Conservation (phyloP, 352 stramenopile genomes). For the Phytopythium boreale region DNA sequence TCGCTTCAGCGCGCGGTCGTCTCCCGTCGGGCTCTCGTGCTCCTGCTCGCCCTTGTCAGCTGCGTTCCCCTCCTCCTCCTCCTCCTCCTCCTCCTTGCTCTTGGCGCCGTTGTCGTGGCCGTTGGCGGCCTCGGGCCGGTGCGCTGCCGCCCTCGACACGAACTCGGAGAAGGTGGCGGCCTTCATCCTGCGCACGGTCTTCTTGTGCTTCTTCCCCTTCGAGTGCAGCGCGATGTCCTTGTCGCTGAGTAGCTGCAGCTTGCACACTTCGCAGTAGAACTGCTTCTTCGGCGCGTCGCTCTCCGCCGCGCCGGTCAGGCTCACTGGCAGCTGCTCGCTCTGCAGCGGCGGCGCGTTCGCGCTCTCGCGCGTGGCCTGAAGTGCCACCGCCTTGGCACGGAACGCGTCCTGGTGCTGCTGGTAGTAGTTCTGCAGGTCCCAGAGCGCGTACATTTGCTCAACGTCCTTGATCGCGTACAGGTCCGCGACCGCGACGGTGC, state of each 20-base stretch:
- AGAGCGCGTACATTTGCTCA: slow-evolving; percentile 74
- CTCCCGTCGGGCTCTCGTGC: slow-evolving; percentile 3
- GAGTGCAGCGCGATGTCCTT: slow-evolving; percentile 70
- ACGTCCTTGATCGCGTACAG: slow-evolving; percentile 61
- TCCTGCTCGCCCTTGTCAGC: background rate
- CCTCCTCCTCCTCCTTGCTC: background rate
- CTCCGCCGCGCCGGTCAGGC: slow-evolving; percentile 28
- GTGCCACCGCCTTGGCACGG: slow-evolving; percentile 28
- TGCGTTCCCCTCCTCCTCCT: no score
- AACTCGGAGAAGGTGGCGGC: slow-evolving; percentile 55
- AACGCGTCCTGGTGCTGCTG: slow-evolving; percentile 56
- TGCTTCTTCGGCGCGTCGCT: slow-evolving; percentile 28
- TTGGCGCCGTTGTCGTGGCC: background rate
- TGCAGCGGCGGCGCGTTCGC: slow-evolving; percentile 8
- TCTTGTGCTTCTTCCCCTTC: slow-evolving; percentile 86
- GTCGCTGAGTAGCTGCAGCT: slow-evolving; percentile 69
- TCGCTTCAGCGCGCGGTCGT: slow-evolving; percentile 5
- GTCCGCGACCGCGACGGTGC: slow-evolving; percentile 46
- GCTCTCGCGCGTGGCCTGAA: slow-evolving; percentile 12
- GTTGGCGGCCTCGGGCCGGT: slow-evolving; percentile 2
- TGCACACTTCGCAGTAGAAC: slow-evolving; percentile 68
- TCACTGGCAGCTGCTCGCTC: slow-evolving; percentile 13
- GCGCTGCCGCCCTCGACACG: slow-evolving; percentile 22
- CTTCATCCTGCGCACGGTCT: slow-evolving; percentile 48
- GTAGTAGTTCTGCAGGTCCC: slow-evolving; percentile 55